Evolutionary conservation across 352 stramenopile species (phyloP), one percentile per base, ranked within the genome.

Genomic region (Pythium aquatile): DNA sequence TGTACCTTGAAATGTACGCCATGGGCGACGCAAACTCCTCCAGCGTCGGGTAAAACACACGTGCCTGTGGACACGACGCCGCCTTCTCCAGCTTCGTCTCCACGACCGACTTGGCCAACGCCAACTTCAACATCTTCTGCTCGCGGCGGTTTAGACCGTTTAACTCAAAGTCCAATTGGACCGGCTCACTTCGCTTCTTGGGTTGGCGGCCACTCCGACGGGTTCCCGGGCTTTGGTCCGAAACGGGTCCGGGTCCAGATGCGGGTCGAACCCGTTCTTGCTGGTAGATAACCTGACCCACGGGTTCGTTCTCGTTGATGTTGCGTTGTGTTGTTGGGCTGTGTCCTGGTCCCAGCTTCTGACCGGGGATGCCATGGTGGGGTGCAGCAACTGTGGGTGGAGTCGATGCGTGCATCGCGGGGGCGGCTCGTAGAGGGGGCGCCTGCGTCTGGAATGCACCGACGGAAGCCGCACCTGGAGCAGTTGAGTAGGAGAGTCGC

Each of bases 1-100:
- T 66, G n/a, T 66, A 91, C 81, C 72, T 85, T 3, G 75, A 62
- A 54, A 97, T 97, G 72, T 97, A 97, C 65, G 77, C 81, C 62
- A 97, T 88, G 7, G 90, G 90, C 55, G 94, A 81, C 9, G 80
- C 74, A 63, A 97, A 97, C 64, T 97, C 74, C 52, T 96, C 87
- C n/a, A 72, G 8, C 10, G 90, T 94, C 40, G 91, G 91, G 39
- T 86, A 80, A 60, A 96, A 97, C 20, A 90, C 71, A 10, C 69
- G 74, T 16, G 73, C 82, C 11, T 53, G 52, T 3, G 82, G 79
- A 37, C 86, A 70, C 8, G 70, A 13, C 3, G 52, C 44, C 8
- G 72, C 47, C 1, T 74, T 61, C 20, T 62, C 47, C 49, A 84
- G 62, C 53, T 80, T 83, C 20, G 77, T 88, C 60, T 89, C 78